A percentile compares a stretch with the other conserved stretches of the same genome.
Evolutionary conservation across 2,329 filamentous ascomycete genomes (phyloP).

Genomic region (Neonectria hederae): DNA sequence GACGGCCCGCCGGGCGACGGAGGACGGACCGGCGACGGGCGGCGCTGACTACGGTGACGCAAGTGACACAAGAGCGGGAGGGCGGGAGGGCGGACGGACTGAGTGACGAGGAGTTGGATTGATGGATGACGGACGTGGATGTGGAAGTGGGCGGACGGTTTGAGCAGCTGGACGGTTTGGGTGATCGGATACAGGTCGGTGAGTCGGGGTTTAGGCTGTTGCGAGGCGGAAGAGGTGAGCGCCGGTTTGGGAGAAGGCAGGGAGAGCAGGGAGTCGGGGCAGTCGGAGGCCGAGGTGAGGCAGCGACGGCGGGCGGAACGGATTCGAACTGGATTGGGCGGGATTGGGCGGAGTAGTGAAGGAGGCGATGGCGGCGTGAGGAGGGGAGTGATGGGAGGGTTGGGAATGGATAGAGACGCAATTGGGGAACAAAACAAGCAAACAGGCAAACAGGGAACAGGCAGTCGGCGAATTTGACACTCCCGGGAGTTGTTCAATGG

Average conservation of each 20-base stretch:
- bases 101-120: slow-evolving; percentile 3
- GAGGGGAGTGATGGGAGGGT: slow-evolving; percentile 10
- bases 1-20: slow-evolving; percentile 43
- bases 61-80: slow-evolving; percentile 6
- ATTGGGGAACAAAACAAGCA: slow-evolving; percentile 5
- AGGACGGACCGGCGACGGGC: slow-evolving; percentile 32
- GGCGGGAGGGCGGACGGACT: not conserved
- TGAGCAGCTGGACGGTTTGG: slow-evolving; percentile 2
- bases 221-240: slow-evolving; percentile 19
- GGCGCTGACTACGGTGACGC: slow-evolving; percentile 10
- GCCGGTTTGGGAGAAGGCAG: slow-evolving; percentile 8
- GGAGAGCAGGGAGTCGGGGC: not conserved
- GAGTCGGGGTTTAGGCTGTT: slow-evolving; percentile 4
- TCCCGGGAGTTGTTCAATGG: slow-evolving; percentile 12
- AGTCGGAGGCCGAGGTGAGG: slow-evolving; percentile 11
- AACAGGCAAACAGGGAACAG: not conserved
- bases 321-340: slow-evolving; percentile 23
- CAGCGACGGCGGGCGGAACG: slow-evolving; percentile 14
- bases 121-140: slow-evolving; percentile 18
- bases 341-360: slow-evolving; percentile 21
- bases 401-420: not conserved
- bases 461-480: slow-evolving; percentile 20
- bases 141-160: slow-evolving; percentile 1
- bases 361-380: not conserved
- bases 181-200: slow-evolving; percentile 12